Percentiles rank a stretch among this genome's conserved stretches.
Evolutionary conservation across 371 early-diverging fungal genomes (phyloP).

Genomic region (Rhizopus microsporus): DNA sequence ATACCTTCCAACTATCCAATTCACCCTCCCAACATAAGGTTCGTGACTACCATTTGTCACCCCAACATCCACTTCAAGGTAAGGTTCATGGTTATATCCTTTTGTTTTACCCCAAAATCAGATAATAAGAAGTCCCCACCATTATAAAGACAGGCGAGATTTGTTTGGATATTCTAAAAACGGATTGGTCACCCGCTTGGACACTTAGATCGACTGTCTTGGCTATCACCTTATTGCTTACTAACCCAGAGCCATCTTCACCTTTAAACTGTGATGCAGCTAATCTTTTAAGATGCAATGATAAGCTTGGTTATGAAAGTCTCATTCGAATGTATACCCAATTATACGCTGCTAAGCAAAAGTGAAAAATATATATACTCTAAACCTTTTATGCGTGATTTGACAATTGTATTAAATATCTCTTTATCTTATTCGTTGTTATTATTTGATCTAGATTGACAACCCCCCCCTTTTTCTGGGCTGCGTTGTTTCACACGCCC

Average conservation of each 20-base stretch:
- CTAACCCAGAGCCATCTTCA: slow-evolving; percentile 80
- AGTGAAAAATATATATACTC: neutral
- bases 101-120: slow-evolving; percentile 5
- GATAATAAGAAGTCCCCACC: neutral
- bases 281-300: slow-evolving; percentile 86
- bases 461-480: too few species aligned
- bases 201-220: slow-evolving; percentile 71
- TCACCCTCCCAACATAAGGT: slow-evolving; percentile 69
- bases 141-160: slow-evolving; percentile 73
- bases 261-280: slow-evolving; percentile 97
- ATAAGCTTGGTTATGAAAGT: slow-evolving; percentile 83
- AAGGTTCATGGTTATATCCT: slow-evolving; percentile 10
- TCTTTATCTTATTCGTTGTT: too few species aligned
- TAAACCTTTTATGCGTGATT: too few species aligned
- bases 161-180: slow-evolving; percentile 81
- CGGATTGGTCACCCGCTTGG: slow-evolving; percentile 87
- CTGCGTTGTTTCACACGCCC: too few species aligned
- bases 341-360: slow-evolving; percentile 56
- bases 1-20: slow-evolving; percentile 73
- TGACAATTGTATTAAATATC: too few species aligned
- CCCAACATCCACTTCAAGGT: slow-evolving; percentile 81
- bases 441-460: too few species aligned
- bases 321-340: slow-evolving; percentile 86
- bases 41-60: slow-evolving; percentile 81
- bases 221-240: slow-evolving; percentile 72